Percentiles rank a stretch among this genome's conserved stretches.
These are phyloP conservation scores for Xylaria sp. DNA, from an alignment of 2,329 filamentous ascomycete species.

Conservation along the genomic window DNA sequence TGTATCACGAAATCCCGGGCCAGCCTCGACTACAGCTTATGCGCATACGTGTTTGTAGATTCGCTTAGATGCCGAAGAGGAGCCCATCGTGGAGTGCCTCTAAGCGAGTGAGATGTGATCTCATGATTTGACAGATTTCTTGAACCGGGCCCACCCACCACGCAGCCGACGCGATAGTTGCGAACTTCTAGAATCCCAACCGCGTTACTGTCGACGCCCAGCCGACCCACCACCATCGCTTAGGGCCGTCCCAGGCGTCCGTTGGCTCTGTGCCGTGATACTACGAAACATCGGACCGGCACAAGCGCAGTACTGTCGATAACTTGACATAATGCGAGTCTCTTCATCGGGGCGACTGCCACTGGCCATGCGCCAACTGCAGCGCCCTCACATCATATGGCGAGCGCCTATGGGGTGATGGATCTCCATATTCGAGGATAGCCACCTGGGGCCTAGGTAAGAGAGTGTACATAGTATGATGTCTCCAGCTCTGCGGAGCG, in stretches of 20 bases:
- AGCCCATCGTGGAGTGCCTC: too few species aligned
- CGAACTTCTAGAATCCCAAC: background rate
- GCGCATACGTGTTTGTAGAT: too few species aligned
- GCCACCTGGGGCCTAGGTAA: background rate
- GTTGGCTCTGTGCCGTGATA: background rate
- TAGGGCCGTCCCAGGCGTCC: background rate
- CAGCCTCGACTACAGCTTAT: too few species aligned
- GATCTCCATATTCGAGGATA: background rate
- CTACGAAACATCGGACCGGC: background rate
- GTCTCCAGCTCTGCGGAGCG: conserved; percentile 7
- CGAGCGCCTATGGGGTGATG: background rate
- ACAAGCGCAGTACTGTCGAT: background rate
- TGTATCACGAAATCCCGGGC: too few species aligned
- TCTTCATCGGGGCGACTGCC: background rate
- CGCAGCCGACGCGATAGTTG: background rate
- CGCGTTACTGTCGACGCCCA: background rate
- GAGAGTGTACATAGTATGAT: background rate
- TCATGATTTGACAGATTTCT: background rate
- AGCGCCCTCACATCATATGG: background rate
- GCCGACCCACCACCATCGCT: background rate
- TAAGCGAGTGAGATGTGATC: background rate
- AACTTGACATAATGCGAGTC: background rate
- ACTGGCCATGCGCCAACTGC: background rate
- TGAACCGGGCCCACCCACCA: background rate
- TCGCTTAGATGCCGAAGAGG: background rate